A percentile compares a stretch with the other conserved stretches of the same genome.
Conservation (phyloP, 345 rosid species). For the Linum trigynum region DNA sequence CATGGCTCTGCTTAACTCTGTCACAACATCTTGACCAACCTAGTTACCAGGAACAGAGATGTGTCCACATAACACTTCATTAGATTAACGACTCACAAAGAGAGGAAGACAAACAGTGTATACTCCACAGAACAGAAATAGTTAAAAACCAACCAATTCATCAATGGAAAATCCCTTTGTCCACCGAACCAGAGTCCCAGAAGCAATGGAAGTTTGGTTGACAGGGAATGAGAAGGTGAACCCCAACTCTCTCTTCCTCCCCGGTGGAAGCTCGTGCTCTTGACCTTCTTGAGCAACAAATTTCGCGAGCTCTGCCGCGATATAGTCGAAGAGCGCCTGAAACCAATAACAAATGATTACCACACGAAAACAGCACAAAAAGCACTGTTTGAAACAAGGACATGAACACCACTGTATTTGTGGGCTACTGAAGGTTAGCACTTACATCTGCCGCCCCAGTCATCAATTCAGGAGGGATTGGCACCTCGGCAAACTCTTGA, state of each 20-base stretch:
- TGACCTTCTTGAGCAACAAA: slow-evolving; percentile 67
- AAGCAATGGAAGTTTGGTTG: slow-evolving; percentile 65
- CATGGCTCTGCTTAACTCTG: slow-evolving; percentile 70
- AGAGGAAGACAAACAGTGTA: neutral
- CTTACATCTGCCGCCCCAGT: slow-evolving; percentile 63
- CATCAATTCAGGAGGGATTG: slow-evolving; percentile 86
- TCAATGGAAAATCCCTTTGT: slow-evolving; percentile 90
- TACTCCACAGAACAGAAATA: no score
- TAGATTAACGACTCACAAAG: neutral
- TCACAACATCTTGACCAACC: slow-evolving; percentile 91
- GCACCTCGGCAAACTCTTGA: slow-evolving; percentile 71
- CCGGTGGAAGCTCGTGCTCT: slow-evolving; percentile 44
- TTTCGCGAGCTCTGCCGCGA: slow-evolving; percentile 67
- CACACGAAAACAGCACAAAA: slow-evolving; percentile 1
- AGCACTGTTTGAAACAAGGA: neutral
- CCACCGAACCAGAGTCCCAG: slow-evolving; percentile 87
- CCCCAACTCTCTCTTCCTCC: slow-evolving; percentile 79
- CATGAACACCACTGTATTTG: no score
- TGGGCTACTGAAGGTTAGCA: slow-evolving; percentile 6
- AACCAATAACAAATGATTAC: slow-evolving; percentile 17
- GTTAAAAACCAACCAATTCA: slow-evolving; percentile 33
- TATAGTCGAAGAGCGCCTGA: slow-evolving; percentile 63
- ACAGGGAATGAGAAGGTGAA: slow-evolving; percentile 98
- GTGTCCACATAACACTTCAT: neutral
- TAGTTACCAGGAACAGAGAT: slow-evolving; percentile 13